phyloP scores from a whole-genome alignment of 2,329 filamentous ascomycete genomes.

The Massarina eburnea region DNA sequence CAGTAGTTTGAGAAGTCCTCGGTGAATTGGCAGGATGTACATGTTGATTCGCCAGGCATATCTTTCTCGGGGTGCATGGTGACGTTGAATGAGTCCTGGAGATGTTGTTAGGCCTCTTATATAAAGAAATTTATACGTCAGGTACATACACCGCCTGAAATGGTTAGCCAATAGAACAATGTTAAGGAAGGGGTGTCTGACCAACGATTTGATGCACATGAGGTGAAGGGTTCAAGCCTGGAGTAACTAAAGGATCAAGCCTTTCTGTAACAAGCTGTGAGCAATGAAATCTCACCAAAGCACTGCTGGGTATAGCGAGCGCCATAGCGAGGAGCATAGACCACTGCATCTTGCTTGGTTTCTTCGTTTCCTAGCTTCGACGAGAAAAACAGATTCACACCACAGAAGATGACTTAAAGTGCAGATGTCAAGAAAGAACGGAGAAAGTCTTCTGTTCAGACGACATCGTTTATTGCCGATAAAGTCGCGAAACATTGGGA shows the following conservation, averaged over 20 bases:
- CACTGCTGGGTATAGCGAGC: constrained; percentile 16
- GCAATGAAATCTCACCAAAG: constrained; percentile 26
- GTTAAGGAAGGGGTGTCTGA: constrained; percentile 4
- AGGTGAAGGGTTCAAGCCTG: constrained; percentile 19
- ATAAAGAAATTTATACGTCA: constrained; percentile 18
- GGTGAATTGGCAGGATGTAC: constrained; percentile 28
- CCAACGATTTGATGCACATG: constrained; percentile 29
- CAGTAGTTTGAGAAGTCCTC: constrained; percentile 18
- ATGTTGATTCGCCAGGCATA: constrained; percentile 13
- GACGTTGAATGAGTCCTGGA: constrained; percentile 23
- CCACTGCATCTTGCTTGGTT: constrained; percentile 17
- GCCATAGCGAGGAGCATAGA: constrained; percentile 12
- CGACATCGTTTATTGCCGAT: constrained; percentile 2
- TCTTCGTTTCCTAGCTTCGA: not conserved
- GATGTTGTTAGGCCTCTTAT: constrained; percentile 22
- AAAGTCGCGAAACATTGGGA: not conserved
- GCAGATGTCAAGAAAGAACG: not conserved
- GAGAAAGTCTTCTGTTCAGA: not conserved
- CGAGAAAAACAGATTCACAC: not conserved
- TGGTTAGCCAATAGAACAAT: not conserved
- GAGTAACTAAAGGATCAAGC: constrained; percentile 22
- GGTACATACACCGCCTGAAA: constrained; percentile 11
- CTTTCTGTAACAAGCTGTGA: constrained; percentile 23
- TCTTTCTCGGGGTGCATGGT: constrained; percentile 15
- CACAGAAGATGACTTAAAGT: not conserved